These are phyloP conservation scores for Podaxis sp. DNA, from an alignment of 768 basidiomycete species.

Conservation along the genomic window DNA sequence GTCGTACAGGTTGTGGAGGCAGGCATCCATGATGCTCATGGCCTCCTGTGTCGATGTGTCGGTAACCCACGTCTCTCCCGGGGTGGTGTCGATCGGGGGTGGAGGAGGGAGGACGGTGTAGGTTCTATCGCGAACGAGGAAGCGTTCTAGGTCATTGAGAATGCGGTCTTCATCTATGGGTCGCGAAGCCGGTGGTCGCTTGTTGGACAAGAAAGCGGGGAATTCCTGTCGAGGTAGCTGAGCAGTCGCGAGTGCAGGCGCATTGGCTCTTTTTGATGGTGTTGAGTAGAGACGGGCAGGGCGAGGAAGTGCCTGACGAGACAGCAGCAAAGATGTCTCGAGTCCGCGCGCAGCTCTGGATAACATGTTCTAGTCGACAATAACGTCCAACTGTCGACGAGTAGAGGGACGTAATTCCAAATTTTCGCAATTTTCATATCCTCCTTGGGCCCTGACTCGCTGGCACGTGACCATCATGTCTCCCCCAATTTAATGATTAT, in stretches of 20 bases:
- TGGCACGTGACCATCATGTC: neutral
- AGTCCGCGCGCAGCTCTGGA: slow-evolving; percentile 32
- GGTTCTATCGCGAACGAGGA: slow-evolving; percentile 34
- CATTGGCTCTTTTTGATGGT: slow-evolving; percentile 50
- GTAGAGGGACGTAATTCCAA: neutral
- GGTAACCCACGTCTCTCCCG: slow-evolving; percentile 47
- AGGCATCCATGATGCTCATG: slow-evolving; percentile 78
- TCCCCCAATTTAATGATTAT: neutral
- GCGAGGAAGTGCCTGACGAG: slow-evolving; percentile 63
- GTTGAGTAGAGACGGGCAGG: slow-evolving; percentile 70
- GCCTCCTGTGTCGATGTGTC: slow-evolving; percentile 66
- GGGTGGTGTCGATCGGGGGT: slow-evolving; percentile 40
- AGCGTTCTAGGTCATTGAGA: slow-evolving; percentile 40
- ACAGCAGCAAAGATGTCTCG: slow-evolving; percentile 50
- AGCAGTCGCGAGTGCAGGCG: slow-evolving; percentile 47
- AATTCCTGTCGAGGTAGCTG: slow-evolving; percentile 32
- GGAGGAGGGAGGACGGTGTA: slow-evolving; percentile 67
- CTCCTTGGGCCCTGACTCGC: neutral
- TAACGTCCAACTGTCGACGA: neutral
- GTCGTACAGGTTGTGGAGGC: slow-evolving; percentile 71
- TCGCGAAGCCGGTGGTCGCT: neutral
- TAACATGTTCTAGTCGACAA: slow-evolving; percentile 27
- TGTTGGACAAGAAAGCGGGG: slow-evolving; percentile 17
- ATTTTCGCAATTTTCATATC: neutral
- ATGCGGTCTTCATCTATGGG: slow-evolving; percentile 7